Percentiles rank a stretch among this genome's conserved stretches.
Evolutionary conservation across 495 filamentous ascomycete genomes (phyloP).

Genomic region (Immersiella caudata): DNA sequence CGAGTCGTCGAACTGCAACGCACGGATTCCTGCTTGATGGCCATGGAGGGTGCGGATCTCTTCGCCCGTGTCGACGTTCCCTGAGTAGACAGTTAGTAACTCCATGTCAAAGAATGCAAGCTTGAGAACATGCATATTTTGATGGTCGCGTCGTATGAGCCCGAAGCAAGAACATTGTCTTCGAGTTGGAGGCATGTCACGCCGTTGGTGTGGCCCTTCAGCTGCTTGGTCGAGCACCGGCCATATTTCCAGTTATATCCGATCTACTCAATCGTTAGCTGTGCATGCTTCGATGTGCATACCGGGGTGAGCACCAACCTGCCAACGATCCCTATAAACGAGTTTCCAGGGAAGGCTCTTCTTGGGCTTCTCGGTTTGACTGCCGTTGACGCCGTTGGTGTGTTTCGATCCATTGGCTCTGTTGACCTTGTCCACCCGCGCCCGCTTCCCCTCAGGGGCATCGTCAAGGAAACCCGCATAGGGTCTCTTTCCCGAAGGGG

Average conservation of each 20-base stretch:
- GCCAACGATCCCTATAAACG: constrained; percentile 39
- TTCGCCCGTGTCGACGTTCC: constrained; percentile 84
- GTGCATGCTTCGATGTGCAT: no score
- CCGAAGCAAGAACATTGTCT: constrained; percentile 87
- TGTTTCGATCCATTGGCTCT: not conserved
- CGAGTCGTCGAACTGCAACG: constrained; percentile 89
- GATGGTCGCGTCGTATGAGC: constrained; percentile 91
- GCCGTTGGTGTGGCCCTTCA: constrained; percentile 90
- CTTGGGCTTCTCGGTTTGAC: constrained; percentile 29
- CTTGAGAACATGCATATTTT: constrained; percentile 68
- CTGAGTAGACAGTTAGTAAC: constrained; percentile 21
- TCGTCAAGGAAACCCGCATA: constrained; percentile 32
- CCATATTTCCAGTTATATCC: constrained; percentile 97
- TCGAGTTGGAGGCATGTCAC: constrained; percentile 97
- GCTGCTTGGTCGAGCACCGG: constrained; percentile 75
- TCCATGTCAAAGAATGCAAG: not conserved
- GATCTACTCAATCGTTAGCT: constrained; percentile 62
- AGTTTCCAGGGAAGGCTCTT: constrained; percentile 83
- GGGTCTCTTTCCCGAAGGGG: constrained; percentile 34
- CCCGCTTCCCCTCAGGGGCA: constrained; percentile 50
- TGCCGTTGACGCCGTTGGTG: not conserved
- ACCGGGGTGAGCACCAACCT: constrained; percentile 34
- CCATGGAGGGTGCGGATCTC: constrained; percentile 81
- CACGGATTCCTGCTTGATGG: constrained; percentile 79
- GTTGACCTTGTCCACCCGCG: constrained; percentile 34